Conservation (phyloP, 305 asterid genomes). For the Fraxinus ornus region DNA sequence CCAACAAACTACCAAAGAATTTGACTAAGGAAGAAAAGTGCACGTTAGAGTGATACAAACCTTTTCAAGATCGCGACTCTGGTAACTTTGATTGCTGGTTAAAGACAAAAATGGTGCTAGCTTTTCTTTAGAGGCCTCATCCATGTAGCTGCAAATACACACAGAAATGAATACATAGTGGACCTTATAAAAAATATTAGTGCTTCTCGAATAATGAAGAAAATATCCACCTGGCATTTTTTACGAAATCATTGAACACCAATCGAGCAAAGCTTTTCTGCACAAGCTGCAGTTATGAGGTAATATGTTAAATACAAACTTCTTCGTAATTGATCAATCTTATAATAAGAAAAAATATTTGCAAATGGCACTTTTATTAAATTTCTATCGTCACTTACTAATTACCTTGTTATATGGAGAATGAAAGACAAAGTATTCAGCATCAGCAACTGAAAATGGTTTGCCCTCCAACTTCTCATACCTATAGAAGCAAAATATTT, state of each 20-base stretch:
- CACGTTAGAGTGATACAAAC: conserved; percentile 31
- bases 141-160: conserved; percentile 53
- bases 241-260: conserved; percentile 67
- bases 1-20: neutral
- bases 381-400: conserved; percentile 5
- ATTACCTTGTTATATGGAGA: conserved; percentile 97
- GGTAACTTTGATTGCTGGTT: conserved; percentile 76
- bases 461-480: conserved; percentile 80
- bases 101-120: conserved; percentile 70
- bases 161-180: conserved; percentile 21
- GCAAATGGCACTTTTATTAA: neutral
- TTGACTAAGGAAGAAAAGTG: neutral
- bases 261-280: conserved; percentile 94
- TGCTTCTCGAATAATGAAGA: neutral
- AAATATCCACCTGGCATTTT: conserved; percentile 65
- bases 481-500: conserved; percentile 39
- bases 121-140: conserved; percentile 72
- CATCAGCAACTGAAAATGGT: conserved; percentile 73
- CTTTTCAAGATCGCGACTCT: conserved; percentile 98
- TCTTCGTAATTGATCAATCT: neutral
- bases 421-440: conserved; percentile 83
- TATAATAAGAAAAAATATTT: neutral
- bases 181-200: neutral
- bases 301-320: conserved; percentile 6
- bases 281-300: conserved; percentile 72